Base-by-base conservation (phyloP, 164 flowering plant genomes). In the Taxillus chinensis region DNA sequence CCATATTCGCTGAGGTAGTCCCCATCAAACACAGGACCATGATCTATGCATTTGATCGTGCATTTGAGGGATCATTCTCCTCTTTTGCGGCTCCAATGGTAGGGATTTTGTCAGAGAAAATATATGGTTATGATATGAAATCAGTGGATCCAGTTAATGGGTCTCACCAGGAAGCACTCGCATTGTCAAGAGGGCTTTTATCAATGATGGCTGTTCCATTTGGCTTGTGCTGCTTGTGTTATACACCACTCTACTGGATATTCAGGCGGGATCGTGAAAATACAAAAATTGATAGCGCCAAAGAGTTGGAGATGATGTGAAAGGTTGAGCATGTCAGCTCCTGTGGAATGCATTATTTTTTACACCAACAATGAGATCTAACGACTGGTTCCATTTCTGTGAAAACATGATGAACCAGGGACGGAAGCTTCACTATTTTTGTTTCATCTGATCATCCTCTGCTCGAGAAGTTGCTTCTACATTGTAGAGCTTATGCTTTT, bases 1-100 rank as follows among this genome's bases (percentile, higher is more conserved):
- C 99, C 8, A 89, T 93, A 69, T 93, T 90, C 64, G 99, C 99
- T 3, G 97, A 93, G 72, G 95, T 93, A 0, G 99, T 90, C 55
- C 99, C 99, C 3, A 63, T 77, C 51, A 87, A 80, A 58, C 95
- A 90, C 68, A 83, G 99, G 55, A 93, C 99, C 59, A 89, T 89
- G 97, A 85, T 93, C 15, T 93, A 93, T 66, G 97, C 99, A 39
- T 93, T 91, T 65, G 99, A 93, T 65, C 96, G 96, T 27, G 95
- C 96, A 46, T 81, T 93, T 61, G 99, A 93, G 72, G 96, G 82
- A 6, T 90, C 97, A 0, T 85, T 93, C 74, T 90, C 97, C 42
- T 83, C 96, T 2, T 81, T 89, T 67, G 97, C 99, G n/a, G 95
- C 99, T 39, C 99, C 97, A 5, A 50, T 91, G 65, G 99, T 91